Percentiles rank a stretch among this genome's conserved stretches.
phyloP scores from a whole-genome alignment of 768 basidiomycete species.

The Agaricus blazei region DNA sequence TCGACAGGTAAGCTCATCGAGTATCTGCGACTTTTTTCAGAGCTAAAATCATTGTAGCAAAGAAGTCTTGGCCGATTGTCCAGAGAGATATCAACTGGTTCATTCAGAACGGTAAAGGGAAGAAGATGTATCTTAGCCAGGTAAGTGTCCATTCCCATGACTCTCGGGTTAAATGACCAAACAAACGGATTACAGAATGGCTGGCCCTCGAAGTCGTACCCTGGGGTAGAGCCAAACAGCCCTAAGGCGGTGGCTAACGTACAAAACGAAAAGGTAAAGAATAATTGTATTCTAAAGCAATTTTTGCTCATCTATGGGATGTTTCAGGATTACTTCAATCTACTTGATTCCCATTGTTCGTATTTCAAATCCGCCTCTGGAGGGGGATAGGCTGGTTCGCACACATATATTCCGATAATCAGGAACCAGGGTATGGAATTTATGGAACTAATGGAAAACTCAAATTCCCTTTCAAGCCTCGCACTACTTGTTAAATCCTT shows the following conservation, averaged over 20 bases:
- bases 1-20: conserved; percentile 41
- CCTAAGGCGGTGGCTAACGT: conserved; percentile 54
- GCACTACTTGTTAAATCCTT: conserved; percentile 44
- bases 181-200: conserved; percentile 50
- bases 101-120: conserved; percentile 52
- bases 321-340: conserved; percentile 49
- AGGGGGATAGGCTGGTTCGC: conserved; percentile 81
- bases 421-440: conserved; percentile 69
- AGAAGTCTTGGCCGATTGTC: conserved; percentile 59
- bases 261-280: conserved; percentile 54
- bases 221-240: conserved; percentile 62
- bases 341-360: conserved; percentile 61
- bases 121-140: conserved; percentile 75
- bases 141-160: conserved; percentile 26
- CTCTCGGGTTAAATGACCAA: background rate
- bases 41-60: conserved; percentile 28
- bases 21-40: background rate
- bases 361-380: conserved; percentile 53
- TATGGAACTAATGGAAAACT: conserved; percentile 40
- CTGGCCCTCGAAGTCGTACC: conserved; percentile 66
- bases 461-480: conserved; percentile 65
- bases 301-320: background rate
- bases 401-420: conserved; percentile 67
- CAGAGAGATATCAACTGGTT: conserved; percentile 62
- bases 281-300: background rate